Conservation (phyloP, 768 basidiomycete genomes). For the Scleroderma bovista region DNA sequence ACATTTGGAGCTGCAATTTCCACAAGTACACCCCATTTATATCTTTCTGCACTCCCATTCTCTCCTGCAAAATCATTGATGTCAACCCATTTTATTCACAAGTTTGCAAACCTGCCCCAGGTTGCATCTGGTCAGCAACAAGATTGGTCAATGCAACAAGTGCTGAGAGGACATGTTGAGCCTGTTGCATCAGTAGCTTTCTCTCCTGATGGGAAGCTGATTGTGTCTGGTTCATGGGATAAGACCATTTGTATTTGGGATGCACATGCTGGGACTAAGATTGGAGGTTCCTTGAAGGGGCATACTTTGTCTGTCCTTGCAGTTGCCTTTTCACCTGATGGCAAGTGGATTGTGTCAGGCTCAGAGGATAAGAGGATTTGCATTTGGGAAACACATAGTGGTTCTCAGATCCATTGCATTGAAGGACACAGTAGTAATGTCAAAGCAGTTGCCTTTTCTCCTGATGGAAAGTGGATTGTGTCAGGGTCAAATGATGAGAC, state of each 20-base stretch:
- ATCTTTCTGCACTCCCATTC: no score
- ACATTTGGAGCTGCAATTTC: neutral
- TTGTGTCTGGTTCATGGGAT: neutral
- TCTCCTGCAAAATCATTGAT: conserved; percentile 11
- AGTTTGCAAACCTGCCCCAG: no score
- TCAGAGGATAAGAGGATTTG: no score
- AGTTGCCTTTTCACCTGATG: conserved; percentile 12
- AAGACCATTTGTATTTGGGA: neutral
- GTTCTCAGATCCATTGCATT: no score
- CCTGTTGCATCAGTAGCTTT: neutral
- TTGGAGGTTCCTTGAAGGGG: neutral
- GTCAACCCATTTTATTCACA: neutral
- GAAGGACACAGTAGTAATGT: no score
- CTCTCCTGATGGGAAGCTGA: neutral
- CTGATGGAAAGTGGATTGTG: no score
- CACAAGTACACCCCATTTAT: conserved; percentile 14
- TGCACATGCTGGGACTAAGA: neutral
- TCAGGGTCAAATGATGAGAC: no score
- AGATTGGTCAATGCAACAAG: no score
- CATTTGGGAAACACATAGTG: no score
- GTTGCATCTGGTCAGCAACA: no score
- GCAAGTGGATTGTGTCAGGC: no score
- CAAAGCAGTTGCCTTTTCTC: no score
- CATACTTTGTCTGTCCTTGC: conserved; percentile 1
- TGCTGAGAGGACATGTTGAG: neutral